Percentiles rank a stretch among this genome's conserved stretches.
These are phyloP conservation scores for Globisporangium polare DNA, from an alignment of 352 stramenopile genomes.

Conservation along the genomic window DNA sequence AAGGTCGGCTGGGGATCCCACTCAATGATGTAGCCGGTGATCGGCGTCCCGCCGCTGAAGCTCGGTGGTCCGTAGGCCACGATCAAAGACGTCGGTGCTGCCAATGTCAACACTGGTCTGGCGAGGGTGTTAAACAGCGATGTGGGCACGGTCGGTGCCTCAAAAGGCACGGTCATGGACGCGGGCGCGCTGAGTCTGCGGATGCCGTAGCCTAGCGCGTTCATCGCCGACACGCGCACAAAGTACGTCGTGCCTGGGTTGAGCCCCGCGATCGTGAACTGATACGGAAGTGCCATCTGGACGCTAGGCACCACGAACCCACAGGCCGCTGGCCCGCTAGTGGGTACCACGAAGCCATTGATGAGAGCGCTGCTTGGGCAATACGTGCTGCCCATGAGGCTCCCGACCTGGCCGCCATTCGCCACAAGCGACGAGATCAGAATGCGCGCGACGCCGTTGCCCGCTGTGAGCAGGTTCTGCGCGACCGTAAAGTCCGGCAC, in stretches of 20 bases:
- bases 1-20: conserved; percentile 84
- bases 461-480: conserved; percentile 43
- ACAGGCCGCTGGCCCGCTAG: conserved; percentile 33
- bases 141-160: conserved; percentile 39
- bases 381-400: conserved; percentile 37
- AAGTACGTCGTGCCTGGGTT: conserved; percentile 61
- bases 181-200: conserved; percentile 50
- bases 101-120: conserved; percentile 60
- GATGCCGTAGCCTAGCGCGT: conserved; percentile 58
- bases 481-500: conserved; percentile 45
- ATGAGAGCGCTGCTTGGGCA: conserved; percentile 34
- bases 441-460: conserved; percentile 33
- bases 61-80: conserved; percentile 75
- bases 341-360: conserved; percentile 7
- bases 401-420: conserved; percentile 29
- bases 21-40: conserved; percentile 91
- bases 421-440: conserved; percentile 23
- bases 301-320: conserved; percentile 26
- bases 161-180: conserved; percentile 63
- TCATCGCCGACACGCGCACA: conserved; percentile 64
- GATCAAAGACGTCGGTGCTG: conserved; percentile 60
- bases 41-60: conserved; percentile 82
- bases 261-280: conserved; percentile 54
- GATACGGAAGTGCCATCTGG: conserved; percentile 28
- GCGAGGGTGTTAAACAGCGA: conserved; percentile 64